phyloP scores from a whole-genome alignment of 2,329 filamentous ascomycete species.

The Dendryphion nanum region DNA sequence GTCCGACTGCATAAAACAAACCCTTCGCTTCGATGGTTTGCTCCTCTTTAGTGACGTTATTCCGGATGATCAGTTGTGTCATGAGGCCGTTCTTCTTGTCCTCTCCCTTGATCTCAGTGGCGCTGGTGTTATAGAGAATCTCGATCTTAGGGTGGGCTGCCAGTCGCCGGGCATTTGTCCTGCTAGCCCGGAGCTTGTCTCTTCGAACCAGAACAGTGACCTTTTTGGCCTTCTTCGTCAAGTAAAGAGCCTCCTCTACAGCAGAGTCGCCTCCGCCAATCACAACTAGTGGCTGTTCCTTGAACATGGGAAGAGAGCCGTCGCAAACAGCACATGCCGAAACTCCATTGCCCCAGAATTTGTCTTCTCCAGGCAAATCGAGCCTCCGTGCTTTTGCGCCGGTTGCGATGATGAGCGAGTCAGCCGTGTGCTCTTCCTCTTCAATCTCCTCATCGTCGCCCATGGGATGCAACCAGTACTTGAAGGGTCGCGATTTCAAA shows the following conservation, averaged over 20 bases:
- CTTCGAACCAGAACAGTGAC: constrained; percentile 90
- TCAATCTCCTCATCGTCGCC: constrained; percentile 77
- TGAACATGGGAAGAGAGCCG: constrained; percentile 94
- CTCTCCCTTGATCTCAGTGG: constrained; percentile 81
- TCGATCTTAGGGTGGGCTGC: constrained; percentile 84
- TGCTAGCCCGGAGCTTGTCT: constrained; percentile 82
- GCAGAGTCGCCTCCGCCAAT: constrained; percentile 97
- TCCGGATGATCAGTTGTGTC: constrained; percentile 81
- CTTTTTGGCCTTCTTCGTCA: constrained; percentile 95
- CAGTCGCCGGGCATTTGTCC: constrained; percentile 87
- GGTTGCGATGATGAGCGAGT: constrained; percentile 90
- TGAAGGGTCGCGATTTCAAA: constrained; percentile 79
- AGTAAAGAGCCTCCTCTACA: constrained; percentile 94
- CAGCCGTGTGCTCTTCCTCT: constrained; percentile 75
- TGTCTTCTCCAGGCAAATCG: constrained; percentile 81
- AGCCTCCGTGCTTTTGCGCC: constrained; percentile 88
- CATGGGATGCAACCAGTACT: constrained; percentile 70
- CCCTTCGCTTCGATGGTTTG: constrained; percentile 89
- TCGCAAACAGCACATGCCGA: constrained; percentile 97
- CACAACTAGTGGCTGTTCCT: constrained; percentile 91
- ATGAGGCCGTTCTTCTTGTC: constrained; percentile 73
- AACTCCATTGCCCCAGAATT: constrained; percentile 97
- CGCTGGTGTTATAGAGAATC: constrained; percentile 80
- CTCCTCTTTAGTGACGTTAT: constrained; percentile 71
- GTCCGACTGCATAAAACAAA: constrained; percentile 95